Percentiles rank a stretch among this genome's conserved stretches.
phyloP scores from a whole-genome alignment of 176 grass and related monocot genomes.

The Musa troglodytarum region DNA sequence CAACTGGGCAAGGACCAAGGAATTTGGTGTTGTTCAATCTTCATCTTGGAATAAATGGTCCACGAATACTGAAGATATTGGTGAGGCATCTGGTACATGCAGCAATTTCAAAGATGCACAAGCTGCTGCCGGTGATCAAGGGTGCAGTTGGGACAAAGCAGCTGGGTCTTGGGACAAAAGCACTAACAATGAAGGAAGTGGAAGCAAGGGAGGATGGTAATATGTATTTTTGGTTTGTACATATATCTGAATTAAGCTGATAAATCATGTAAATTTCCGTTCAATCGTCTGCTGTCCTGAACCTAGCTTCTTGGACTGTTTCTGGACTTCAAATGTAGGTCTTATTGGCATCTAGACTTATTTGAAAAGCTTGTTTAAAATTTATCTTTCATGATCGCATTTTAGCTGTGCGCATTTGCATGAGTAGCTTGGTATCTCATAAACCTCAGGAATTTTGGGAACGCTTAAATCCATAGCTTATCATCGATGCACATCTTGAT shows the following conservation, averaged over 20 bases:
- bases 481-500: too few relatives aligned
- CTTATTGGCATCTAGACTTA: too few relatives aligned
- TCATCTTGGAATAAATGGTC: not conserved
- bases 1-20: conserved; percentile 22
- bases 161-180: not conserved
- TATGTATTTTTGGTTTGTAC: not conserved
- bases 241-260: not conserved
- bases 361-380: too few relatives aligned
- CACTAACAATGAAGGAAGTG: not conserved
- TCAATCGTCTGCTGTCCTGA: not conserved
- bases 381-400: too few relatives aligned
- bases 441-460: too few relatives aligned
- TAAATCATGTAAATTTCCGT: not conserved
- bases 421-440: too few relatives aligned
- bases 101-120: not conserved
- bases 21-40: conserved; percentile 21
- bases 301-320: too few relatives aligned
- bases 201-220: conserved; percentile 1
- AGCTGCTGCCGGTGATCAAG: not conserved
- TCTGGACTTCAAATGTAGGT: too few relatives aligned
- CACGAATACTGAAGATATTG: not conserved
- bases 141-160: not conserved
- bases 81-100: not conserved
- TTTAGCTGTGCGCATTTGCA: too few relatives aligned
- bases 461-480: too few relatives aligned